Percentiles rank a stretch among this genome's conserved stretches.
Evolutionary conservation across 2,329 filamentous ascomycete genomes (phyloP).

Genomic region (Seiridium cupressi): DNA sequence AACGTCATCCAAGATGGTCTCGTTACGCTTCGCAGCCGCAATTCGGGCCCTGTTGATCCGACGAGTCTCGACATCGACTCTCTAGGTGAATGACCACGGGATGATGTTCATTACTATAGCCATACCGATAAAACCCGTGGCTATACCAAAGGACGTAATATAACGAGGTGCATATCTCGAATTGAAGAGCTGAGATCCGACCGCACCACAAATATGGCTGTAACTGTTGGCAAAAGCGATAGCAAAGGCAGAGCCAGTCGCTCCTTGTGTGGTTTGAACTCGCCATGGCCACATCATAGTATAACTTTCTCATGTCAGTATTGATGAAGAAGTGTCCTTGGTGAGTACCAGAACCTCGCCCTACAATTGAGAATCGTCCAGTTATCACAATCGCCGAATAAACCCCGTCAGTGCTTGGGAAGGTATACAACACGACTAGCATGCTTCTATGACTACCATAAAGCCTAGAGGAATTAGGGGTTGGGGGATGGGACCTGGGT

Average conservation of each 20-base stretch:
- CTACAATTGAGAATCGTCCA: neutral
- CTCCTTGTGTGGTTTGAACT: neutral
- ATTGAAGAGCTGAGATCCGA: neutral
- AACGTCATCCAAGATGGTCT: neutral
- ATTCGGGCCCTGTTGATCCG: neutral
- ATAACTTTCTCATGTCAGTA: neutral
- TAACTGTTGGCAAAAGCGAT: neutral
- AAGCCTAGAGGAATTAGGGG: neutral
- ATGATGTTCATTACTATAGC: neutral
- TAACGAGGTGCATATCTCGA: neutral
- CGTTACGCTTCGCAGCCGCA: neutral
- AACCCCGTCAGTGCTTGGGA: neutral
- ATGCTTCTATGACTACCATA: neutral
- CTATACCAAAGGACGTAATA: neutral
- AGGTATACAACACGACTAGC: neutral
- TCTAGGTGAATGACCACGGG: neutral
- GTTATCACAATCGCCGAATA: neutral
- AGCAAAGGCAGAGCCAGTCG: neutral
- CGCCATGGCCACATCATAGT: constrained; percentile 1
- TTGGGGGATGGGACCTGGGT: neutral
- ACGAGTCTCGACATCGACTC: neutral
- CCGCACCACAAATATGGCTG: neutral
- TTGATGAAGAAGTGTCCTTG: too few species aligned
- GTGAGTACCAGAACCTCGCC: neutral
- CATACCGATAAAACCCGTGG: neutral